Conservation (phyloP, 176 grass and related monocot genomes). For the Cenchrus purpureus region DNA sequence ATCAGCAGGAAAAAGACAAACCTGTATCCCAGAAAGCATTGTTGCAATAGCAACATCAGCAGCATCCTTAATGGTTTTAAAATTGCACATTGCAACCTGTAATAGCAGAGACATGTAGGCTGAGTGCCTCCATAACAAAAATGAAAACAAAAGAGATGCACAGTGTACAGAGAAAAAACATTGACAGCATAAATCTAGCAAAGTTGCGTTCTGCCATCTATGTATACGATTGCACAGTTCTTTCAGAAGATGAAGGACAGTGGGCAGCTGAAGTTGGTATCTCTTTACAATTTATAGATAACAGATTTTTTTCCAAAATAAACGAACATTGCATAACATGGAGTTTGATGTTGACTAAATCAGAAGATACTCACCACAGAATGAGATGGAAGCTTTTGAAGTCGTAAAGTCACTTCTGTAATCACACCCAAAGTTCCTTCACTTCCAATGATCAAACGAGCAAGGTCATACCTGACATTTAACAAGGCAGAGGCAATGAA, state of each 20-base stretch:
- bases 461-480: constrained; percentile 83
- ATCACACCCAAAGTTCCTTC: constrained; percentile 97
- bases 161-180: not conserved
- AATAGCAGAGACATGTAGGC: constrained; percentile 32
- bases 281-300: not conserved
- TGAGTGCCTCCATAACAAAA: constrained; percentile 31
- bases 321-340: not conserved
- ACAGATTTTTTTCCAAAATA: not conserved
- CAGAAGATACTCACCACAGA: constrained; percentile 68
- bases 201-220: not conserved
- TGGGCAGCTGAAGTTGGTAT: not conserved
- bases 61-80: constrained; percentile 90
- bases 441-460: constrained; percentile 94
- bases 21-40: constrained; percentile 99
- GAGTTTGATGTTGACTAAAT: constrained; percentile 16
- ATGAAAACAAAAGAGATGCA: constrained; percentile 16
- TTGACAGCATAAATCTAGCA: constrained; percentile 9
- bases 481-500: constrained; percentile 16
- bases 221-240: not conserved
- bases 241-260: constrained; percentile 37
- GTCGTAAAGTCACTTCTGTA: constrained; percentile 93
- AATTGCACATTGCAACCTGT: constrained; percentile 99
- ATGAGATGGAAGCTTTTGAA: constrained; percentile 92
- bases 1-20: constrained; percentile 42
- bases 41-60: constrained; percentile 97